Evolutionary conservation across 1,284 basidiomycete species (phyloP), one percentile per base, ranked within the genome.

Genomic region (Exsudoporus floridanus): DNA sequence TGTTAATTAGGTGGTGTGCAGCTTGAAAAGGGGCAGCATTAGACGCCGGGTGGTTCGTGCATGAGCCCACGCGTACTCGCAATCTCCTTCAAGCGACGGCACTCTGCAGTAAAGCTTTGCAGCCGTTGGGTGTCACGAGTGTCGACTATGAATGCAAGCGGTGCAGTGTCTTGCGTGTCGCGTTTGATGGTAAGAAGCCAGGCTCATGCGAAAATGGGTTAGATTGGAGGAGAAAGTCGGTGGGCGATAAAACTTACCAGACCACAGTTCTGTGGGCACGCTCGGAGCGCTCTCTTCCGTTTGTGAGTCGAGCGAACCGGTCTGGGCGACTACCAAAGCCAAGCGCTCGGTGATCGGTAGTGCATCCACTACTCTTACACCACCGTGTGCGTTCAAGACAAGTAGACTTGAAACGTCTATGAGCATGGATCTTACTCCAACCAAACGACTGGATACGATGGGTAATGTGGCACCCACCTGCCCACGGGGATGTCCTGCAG

Each of bases 51-150:
- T 6, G 9, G 9, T 30, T 19, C 25, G 10, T 39, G 31, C 27
- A 23, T 12, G 33, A 49, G 30, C n/a, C 31, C 5, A 38, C 30
- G 30, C 55, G 35, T 53, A 68, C 65, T 49, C 19, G 62, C 55
- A 21, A 64, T 61, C 25, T 61, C 60, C 47, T 59, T 71, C 43
- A 69, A 45, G 46, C 64, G 67, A 36, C 69, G 66, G 28, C 52
- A 69, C 52, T 67, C 64, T 1, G 58, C 44, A 12, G 52, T 50
- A 13, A 71, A 50, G 18, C 5, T 46, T 35, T 62, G 60, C 35
- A 67, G 30, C 2, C 49, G 47, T 18, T 45, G 47, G 2, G 46
- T 66, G 31, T 69, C 48, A 4, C 49, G 57, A 18, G 53, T 46
- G 12, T 45, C 47, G 16, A 67, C 39, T 5, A 35, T 31, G 31